Evolutionary conservation across 2,329 filamentous ascomycete species (phyloP), one percentile per base, ranked within the genome.

Genomic region (Ceratocystis huliohia): DNA sequence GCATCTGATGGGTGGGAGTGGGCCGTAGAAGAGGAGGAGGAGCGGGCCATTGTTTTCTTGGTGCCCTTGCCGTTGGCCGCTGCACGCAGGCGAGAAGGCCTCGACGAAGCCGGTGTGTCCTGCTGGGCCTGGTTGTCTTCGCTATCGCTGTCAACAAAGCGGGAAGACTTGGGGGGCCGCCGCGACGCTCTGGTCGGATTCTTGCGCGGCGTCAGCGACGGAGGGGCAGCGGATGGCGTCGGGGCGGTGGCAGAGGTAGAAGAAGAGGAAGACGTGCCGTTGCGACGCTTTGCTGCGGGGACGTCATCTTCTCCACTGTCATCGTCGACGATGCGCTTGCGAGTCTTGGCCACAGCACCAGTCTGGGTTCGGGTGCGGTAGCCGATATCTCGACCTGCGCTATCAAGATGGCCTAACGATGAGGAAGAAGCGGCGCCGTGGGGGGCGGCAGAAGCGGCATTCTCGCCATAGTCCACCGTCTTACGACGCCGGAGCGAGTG

Each of bases 391-490:
- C 53, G 41, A 30, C 45, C 37, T 17, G 53, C 17, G 45, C 20
- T 22, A 5, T 33, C 45, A 10, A 48, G 5, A 48, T 73, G 66
- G 4, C 63, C 65, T 5, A 70, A 44, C 62, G 69, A 71, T 74
- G 74, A 48, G 74, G 73, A 61, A 72, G 65, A 53, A 10, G 53
- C n/a, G 10, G 53, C 73, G 25, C 20, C 20, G 6, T 15, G 13
- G 15, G 25, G 13, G 50, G 59, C 20, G 10, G 73, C 72, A 74
- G 70, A 61, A 8, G 44, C 25, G 5, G 72, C 66, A 53, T 59
- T 59, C 56, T 83, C 81, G 68, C 82, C 80, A 75, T 84, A 84
- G 73, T 84, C 82, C 69, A 84, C 77, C 67, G 81, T 81, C 64
- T 80, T 76, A 65, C 82, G 78, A 73, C 81, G 83, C 69, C 82